These are phyloP conservation scores for Plectosphaerella plurivora DNA, from an alignment of 2,329 filamentous ascomycete species.

Conservation along the genomic window DNA sequence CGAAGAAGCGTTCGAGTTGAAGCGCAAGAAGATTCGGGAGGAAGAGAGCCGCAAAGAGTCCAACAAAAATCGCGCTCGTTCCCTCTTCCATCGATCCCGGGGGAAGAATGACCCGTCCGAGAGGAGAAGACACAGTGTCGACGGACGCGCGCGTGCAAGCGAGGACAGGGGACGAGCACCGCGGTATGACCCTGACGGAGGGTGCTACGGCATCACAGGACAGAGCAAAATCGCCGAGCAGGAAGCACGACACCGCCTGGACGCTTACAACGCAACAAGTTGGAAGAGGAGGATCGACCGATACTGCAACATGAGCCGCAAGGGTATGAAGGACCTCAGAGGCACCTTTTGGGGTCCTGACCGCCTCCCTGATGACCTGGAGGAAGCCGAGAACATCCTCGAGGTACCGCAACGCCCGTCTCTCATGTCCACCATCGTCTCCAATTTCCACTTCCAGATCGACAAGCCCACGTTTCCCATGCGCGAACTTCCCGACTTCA, in stretches of 20 bases:
- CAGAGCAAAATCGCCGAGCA: constrained; percentile 67
- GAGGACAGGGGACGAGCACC: constrained; percentile 40
- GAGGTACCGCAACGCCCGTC: constrained; percentile 81
- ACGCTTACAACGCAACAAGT: constrained; percentile 78
- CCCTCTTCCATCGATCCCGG: constrained; percentile 31
- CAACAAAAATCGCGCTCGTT: constrained; percentile 51
- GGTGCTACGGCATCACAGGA: constrained; percentile 63
- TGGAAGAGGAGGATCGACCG: constrained; percentile 91
- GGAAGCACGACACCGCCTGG: constrained; percentile 70
- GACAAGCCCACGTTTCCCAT: constrained; percentile 93
- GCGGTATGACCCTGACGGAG: constrained; percentile 77
- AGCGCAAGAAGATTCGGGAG: constrained; percentile 78
- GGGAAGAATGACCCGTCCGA: constrained; percentile 30
- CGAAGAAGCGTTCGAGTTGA: constrained; percentile 84
- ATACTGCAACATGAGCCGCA: constrained; percentile 63
- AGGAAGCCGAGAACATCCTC: constrained; percentile 80
- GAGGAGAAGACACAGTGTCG: constrained; percentile 53
- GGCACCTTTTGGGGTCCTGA: constrained; percentile 78
- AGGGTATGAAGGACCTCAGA: constrained; percentile 74
- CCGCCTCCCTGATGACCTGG: constrained; percentile 73
- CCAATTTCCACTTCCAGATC: constrained; percentile 77
- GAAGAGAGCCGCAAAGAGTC: constrained; percentile 55
- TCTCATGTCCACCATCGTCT: constrained; percentile 74
- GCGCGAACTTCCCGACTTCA: constrained; percentile 73
- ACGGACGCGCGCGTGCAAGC: constrained; percentile 31